phyloP scores from a whole-genome alignment of 768 basidiomycete species.

The Ramaria rubella region DNA sequence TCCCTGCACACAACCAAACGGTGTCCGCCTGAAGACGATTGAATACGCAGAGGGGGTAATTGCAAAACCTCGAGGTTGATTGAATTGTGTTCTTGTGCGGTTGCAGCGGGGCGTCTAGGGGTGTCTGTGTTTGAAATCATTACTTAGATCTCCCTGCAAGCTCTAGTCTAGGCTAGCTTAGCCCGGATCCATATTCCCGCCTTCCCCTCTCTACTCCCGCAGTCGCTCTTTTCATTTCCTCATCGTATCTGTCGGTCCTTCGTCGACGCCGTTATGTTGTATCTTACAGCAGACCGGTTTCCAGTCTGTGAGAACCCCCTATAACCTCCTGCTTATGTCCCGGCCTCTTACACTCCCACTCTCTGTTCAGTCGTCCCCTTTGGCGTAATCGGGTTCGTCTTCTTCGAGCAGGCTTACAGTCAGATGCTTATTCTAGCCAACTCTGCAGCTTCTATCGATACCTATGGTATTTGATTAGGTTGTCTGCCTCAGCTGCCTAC shows the following conservation, averaged over 20 bases:
- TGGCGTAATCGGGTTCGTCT: conserved; percentile 71
- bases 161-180: too few relatives aligned
- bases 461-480: conserved; percentile 85
- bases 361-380: conserved; percentile 69
- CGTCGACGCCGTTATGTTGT: conserved; percentile 49
- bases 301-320: conserved; percentile 66
- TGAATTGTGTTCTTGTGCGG: too few relatives aligned
- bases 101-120: background rate
- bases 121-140: background rate
- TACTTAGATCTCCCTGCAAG: background rate
- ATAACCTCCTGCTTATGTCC: background rate
- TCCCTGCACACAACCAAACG: too few relatives aligned
- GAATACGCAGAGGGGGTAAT: too few relatives aligned
- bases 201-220: background rate
- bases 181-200: background rate
- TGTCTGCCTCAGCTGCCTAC: conserved; percentile 73
- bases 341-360: conserved; percentile 9
- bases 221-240: conserved; percentile 3
- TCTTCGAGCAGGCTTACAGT: background rate
- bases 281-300: conserved; percentile 86
- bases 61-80: too few relatives aligned
- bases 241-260: background rate
- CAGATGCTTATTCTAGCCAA: background rate
- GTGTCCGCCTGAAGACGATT: too few relatives aligned
- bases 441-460: conserved; percentile 78